phyloP scores from a whole-genome alignment of 208 protist genomes.

The Acanthamoeba royreba region DNA sequence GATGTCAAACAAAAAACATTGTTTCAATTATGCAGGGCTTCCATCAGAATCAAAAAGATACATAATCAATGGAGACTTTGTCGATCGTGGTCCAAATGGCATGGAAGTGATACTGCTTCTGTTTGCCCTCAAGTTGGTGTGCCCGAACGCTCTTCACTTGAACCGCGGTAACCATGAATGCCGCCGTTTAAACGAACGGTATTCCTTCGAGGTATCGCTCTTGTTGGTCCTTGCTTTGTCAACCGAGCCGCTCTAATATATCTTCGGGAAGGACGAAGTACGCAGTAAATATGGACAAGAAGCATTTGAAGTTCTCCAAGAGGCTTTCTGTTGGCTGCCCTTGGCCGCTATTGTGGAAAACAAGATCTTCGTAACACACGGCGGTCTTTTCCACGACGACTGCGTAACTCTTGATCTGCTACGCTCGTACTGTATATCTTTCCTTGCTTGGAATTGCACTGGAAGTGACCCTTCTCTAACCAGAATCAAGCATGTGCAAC shows the following conservation, averaged over 20 bases:
- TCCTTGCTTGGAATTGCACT: no score
- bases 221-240: not conserved
- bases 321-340: conserved; percentile 3
- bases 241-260: no score
- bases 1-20: no score
- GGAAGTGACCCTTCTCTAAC: not conserved
- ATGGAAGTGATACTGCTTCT: conserved; percentile 52
- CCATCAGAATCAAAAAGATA: not conserved
- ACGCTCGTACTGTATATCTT: no score
- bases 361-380: not conserved
- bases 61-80: conserved; percentile 64
- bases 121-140: conserved; percentile 48
- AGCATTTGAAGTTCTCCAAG: conserved; percentile 25
- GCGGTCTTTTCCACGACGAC: not conserved
- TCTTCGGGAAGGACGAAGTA: not conserved
- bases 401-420: not conserved
- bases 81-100: conserved; percentile 50
- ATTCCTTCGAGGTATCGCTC: not conserved
- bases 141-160: conserved; percentile 47
- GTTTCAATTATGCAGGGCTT: not conserved
- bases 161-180: conserved; percentile 61
- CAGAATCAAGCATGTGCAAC: not conserved
- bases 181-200: not conserved
- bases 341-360: conserved; percentile 21
- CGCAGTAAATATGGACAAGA: not conserved